Evolutionary conservation across 495 filamentous ascomycete species (phyloP), one percentile per base, ranked within the genome.

Genomic region (Xylaria sp.): DNA sequence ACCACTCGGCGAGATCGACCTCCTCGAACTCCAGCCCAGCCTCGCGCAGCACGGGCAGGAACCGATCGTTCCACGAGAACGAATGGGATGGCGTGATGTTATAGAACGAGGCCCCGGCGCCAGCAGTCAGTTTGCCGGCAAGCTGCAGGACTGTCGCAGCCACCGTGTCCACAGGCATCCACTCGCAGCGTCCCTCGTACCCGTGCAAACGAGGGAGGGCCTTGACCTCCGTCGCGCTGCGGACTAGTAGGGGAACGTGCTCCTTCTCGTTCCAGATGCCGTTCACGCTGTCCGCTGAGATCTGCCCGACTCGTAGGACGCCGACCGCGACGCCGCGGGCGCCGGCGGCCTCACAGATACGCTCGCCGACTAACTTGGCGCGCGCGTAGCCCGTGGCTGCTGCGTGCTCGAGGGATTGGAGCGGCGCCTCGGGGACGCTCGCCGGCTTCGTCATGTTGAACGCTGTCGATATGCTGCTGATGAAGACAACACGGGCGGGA

Each of bases 191-290:
- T 69, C 67, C 71, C 67, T 74, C 77, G 75, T 79, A 31, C 5
- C 70, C 81, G 19, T 84, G 66, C 1, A 91, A 76, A 0, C 74
- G 79, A 1, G 89, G 89, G 6, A 90, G 74, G 0, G 79, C 82
- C 6, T 80, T 78, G 6, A 88, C 71, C 0, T 86, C 85, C 62
- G 84, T 61, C 0, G 86, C 86, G 26, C 84, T 87, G 26, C 85
- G 82, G 7, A 91, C 79, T 61, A 91, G 86, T 21, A 88, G 72
- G 29, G 89, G 87, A 0, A 89, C 77, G 0, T 85, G 86, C 68
- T 91, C 89, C 3, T 77, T 84, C 57, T 86, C 84, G 74, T 90
- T 91, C 89, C 89, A 91, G 53, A 77, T 76, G 19, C 88, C 89
- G 65, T 77, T 75, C n/a, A 71, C 67, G 19, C 76, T 79, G 61